These are phyloP conservation scores for Trichocladium uniseriatum DNA, from an alignment of 495 filamentous ascomycete species.

Conservation along the genomic window DNA sequence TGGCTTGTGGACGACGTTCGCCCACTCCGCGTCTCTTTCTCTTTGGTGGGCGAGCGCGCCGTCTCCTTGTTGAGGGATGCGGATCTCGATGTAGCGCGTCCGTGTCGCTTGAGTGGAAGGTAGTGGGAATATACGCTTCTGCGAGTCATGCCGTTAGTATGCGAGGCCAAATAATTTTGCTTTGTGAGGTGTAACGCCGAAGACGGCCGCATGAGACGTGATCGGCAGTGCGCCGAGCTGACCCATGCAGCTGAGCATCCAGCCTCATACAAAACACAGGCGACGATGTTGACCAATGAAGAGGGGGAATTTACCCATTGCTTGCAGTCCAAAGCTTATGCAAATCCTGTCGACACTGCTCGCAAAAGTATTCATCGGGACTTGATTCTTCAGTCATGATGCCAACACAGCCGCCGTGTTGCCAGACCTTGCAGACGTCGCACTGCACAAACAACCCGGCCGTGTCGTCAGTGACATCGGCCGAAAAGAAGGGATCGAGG, in stretches of 20 bases:
- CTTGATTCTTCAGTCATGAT: slow-evolving; percentile 87
- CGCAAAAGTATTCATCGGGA: slow-evolving; percentile 96
- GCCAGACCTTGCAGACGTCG: slow-evolving; percentile 96
- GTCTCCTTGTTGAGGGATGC: slow-evolving; percentile 50
- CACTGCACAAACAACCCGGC: slow-evolving; percentile 97
- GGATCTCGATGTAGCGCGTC: slow-evolving; percentile 42
- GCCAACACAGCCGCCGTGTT: slow-evolving; percentile 95
- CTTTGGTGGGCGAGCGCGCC: slow-evolving; percentile 39
- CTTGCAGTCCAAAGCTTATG: slow-evolving; percentile 70
- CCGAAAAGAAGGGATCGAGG: slow-evolving; percentile 49
- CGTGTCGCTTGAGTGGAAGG: slow-evolving; percentile 42
- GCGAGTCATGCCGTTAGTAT: slow-evolving; percentile 27
- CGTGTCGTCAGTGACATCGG: slow-evolving; percentile 69
- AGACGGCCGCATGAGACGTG: slow-evolving; percentile 11
- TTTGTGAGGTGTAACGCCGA: background rate
- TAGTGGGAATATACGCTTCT: slow-evolving; percentile 50
- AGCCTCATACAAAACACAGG: slow-evolving; percentile 2
- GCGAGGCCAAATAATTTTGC: background rate
- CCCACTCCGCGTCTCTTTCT: slow-evolving; percentile 38
- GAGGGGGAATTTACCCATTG: slow-evolving; percentile 61
- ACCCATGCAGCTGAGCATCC: slow-evolving; percentile 20
- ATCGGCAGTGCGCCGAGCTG: slow-evolving; percentile 23
- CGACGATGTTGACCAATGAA: slow-evolving; percentile 4
- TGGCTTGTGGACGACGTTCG: slow-evolving; percentile 38
- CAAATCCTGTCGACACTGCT: slow-evolving; percentile 83